Conservation (phyloP, 495 filamentous ascomycete species). For the Aspergillus kassunensis region DNA sequence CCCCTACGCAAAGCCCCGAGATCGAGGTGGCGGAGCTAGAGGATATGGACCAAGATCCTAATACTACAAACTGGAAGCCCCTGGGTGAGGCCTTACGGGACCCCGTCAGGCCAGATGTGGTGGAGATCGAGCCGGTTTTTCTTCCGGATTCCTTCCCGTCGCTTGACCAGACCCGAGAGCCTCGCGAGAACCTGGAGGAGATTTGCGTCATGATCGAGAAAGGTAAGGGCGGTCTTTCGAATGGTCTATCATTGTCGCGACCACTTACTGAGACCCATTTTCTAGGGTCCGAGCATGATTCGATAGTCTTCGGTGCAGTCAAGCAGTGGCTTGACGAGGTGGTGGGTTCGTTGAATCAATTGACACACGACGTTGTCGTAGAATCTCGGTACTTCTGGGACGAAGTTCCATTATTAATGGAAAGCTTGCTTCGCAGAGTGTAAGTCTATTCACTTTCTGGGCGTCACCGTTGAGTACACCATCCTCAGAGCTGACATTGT, state of each 20-base stretch:
- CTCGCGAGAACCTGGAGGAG: conserved; percentile 36
- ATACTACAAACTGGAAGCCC: conserved; percentile 41
- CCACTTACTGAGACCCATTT: conserved; percentile 8
- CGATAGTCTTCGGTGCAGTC: conserved; percentile 21
- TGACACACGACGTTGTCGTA: conserved; percentile 24
- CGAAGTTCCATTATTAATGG: conserved; percentile 41
- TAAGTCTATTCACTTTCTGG: too few relatives aligned
- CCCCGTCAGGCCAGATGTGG: conserved; percentile 26
- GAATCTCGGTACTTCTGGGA: conserved; percentile 53
- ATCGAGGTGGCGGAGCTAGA: conserved; percentile 55
- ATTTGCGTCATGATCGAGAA: conserved; percentile 41
- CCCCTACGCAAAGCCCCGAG: conserved; percentile 47
- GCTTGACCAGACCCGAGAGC: conserved; percentile 20
- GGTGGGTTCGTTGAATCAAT: conserved; percentile 25
- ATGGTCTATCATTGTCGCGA: background rate
- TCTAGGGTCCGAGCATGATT: conserved; percentile 30
- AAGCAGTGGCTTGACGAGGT: conserved; percentile 36
- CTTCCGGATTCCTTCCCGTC: conserved; percentile 36
- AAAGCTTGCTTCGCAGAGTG: conserved; percentile 42
- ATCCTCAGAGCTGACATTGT: conserved; percentile 3
- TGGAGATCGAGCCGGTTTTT: conserved; percentile 30
- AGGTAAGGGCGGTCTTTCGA: conserved; percentile 26
- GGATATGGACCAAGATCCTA: conserved; percentile 49
- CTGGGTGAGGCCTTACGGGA: conserved; percentile 36
- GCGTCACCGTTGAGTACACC: background rate